Evolutionary conservation across 257 asterid species (phyloP), one percentile per base, ranked within the genome.

Genomic region (Capsicum baccatum): DNA sequence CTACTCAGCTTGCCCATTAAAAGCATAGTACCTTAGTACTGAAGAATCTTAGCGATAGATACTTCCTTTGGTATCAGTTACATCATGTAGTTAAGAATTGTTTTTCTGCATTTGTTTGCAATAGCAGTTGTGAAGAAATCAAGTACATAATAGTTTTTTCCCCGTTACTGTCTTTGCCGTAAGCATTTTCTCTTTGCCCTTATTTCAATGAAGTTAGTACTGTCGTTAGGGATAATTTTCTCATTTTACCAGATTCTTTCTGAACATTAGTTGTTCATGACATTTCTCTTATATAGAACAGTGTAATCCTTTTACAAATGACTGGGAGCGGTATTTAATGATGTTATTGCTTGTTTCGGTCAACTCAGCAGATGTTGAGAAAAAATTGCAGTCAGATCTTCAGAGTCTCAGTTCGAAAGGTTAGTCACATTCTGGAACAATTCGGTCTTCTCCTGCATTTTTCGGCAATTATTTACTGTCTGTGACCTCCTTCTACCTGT

Each of bases 331-430:
- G 33, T 26, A 84, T 33, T 17, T 57, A 67, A 42, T 26, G 84
- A 82, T 85, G 70, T 47, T 86, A 67, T 83, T 87, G 70, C 54
- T 54, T 42, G 64, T 89, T 83, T 64, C 89, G 88, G 96, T 91
- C 16, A 92, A 89, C 80, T 83, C 59, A 2, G 90, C 55, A 55
- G 96, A 90, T 87, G 83, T 88, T 4, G 91, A 90, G 90, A 91
- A 91, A 90, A 87, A 84, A 90, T 91, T 96, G 86, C 91, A 91
- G 78, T 84, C 93, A 0, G 95, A 96, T 87, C 95, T 96, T 85
- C 92, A 89, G 86, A 85, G 82, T 86, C 91, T 97, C 57, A 92
- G 81, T 73, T 91, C 94, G 16, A 96, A 91, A 86, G 99, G 99
- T 94, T 79, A 81, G 93, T 85, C 82, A 82, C 57, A 67, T 79